Percentiles rank a stretch among this genome's conserved stretches.
Evolutionary conservation across 768 basidiomycete species (phyloP).

Genomic region (Mycena vulgaris): DNA sequence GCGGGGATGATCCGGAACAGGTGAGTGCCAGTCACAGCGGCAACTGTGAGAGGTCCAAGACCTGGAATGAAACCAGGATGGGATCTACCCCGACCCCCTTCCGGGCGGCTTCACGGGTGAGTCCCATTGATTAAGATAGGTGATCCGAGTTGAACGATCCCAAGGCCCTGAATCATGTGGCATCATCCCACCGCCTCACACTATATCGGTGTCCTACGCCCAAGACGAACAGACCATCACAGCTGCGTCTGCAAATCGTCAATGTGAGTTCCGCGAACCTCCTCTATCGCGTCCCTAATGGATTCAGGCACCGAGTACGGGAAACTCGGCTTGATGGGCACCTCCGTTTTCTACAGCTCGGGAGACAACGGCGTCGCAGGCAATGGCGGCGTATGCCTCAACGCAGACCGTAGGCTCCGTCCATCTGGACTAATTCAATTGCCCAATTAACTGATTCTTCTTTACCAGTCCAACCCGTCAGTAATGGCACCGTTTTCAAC

Average conservation of each 20-base stretch:
- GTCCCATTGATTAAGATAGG: neutral
- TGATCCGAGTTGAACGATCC: neutral
- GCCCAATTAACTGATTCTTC: too few relatives aligned
- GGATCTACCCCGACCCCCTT: constrained; percentile 57
- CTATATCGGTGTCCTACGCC: constrained; percentile 53
- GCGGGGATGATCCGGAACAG: constrained; percentile 58
- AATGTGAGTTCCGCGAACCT: constrained; percentile 51
- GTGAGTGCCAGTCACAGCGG: constrained; percentile 3
- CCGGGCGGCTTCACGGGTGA: constrained; percentile 57
- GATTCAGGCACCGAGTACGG: constrained; percentile 37
- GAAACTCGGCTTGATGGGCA: constrained; percentile 55
- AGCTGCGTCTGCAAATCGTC: constrained; percentile 50
- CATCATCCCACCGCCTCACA: constrained; percentile 50
- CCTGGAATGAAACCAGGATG: constrained; percentile 43
- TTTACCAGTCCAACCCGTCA: constrained; percentile 35
- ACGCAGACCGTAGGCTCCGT: constrained; percentile 31
- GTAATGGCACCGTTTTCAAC: constrained; percentile 44
- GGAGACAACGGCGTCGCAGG: constrained; percentile 59
- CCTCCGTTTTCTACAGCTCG: constrained; percentile 52
- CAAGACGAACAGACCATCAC: constrained; percentile 53
- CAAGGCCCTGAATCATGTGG: constrained; percentile 56
- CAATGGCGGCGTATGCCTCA: constrained; percentile 44
- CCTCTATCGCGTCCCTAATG: neutral
- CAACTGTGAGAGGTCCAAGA: neutral
- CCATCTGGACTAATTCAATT: neutral